Conservation (phyloP, 208 protist species). For the Trypanosoma scelopori region DNA sequence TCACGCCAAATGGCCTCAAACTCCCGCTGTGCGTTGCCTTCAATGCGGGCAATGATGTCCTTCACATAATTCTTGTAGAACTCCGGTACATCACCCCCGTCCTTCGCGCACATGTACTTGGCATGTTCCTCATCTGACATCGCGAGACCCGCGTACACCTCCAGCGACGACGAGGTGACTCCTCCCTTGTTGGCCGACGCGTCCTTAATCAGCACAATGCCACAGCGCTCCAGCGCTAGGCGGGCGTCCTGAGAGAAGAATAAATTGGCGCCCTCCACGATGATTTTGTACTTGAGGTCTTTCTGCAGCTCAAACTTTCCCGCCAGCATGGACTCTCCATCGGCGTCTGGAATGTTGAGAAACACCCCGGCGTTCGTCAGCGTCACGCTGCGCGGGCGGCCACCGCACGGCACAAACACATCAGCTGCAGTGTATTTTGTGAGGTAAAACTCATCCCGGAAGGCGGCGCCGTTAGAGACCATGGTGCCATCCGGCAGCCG, state of each 20-base stretch:
- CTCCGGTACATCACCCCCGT: constrained; percentile 56
- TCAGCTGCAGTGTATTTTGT: constrained; percentile 82
- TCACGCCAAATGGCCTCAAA: constrained; percentile 92
- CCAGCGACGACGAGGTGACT: constrained; percentile 96
- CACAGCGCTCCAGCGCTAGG: constrained; percentile 86
- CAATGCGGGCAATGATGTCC: constrained; percentile 85
- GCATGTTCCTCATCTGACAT: constrained; percentile 92
- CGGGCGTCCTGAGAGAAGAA: constrained; percentile 96
- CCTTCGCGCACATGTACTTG: constrained; percentile 88
- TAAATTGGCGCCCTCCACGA: constrained; percentile 97
- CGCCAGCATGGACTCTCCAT: constrained; percentile 65
- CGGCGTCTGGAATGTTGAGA: constrained; percentile 60
- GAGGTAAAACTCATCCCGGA: constrained; percentile 95
- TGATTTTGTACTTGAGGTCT: constrained; percentile 90
- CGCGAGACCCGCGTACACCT: constrained; percentile 94
- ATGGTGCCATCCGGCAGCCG: constrained; percentile 84
- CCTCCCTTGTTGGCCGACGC: constrained; percentile 96
- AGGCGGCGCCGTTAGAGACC: constrained; percentile 64
- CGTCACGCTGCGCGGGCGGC: constrained; percentile 93
- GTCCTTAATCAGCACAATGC: constrained; percentile 90
- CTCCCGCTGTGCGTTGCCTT: constrained; percentile 87
- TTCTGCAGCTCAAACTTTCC: constrained; percentile 48
- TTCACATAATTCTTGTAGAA: constrained; percentile 94
- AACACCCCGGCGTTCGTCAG: constrained; percentile 90
- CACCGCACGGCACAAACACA: constrained; percentile 97